A percentile compares a stretch with the other conserved stretches of the same genome.
Conservation (phyloP, 1,284 basidiomycete species). For the Ganoderma resinaceum region DNA sequence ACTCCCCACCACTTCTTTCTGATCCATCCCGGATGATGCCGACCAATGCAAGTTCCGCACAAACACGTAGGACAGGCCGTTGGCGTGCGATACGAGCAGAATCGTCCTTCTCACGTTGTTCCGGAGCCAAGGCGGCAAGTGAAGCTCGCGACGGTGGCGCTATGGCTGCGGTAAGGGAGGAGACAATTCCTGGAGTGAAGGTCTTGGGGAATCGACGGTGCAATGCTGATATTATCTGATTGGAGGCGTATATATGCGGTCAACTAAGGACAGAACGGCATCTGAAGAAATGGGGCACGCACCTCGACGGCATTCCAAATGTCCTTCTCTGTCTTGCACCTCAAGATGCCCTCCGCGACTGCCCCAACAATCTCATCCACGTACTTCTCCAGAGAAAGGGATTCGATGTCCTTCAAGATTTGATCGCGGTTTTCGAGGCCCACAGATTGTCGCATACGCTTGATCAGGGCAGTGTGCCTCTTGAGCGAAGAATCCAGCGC, state of each 20-base stretch:
- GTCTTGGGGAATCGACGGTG: conserved; percentile 86
- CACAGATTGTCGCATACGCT: conserved; percentile 85
- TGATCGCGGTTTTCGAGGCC: conserved; percentile 83
- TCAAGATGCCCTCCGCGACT: conserved; percentile 82
- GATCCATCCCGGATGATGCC: conserved; percentile 78
- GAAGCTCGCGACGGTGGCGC: conserved; percentile 66
- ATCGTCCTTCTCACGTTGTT: conserved; percentile 96
- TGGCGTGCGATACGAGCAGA: conserved; percentile 81
- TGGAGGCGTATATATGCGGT: conserved; percentile 27
- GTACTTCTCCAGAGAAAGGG: conserved; percentile 94
- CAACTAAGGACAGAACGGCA: conserved; percentile 8
- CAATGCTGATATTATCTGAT: conserved; percentile 78
- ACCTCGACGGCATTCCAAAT: conserved; percentile 94
- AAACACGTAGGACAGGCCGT: conserved; percentile 85
- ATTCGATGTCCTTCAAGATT: conserved; percentile 90
- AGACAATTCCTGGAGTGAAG: conserved; percentile 80
- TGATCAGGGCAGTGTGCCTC: conserved; percentile 92
- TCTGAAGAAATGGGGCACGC: conserved; percentile 34
- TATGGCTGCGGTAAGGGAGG: conserved; percentile 71
- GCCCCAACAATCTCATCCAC: conserved; percentile 94
- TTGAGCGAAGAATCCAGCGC: conserved; percentile 90
- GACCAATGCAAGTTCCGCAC: conserved; percentile 90
- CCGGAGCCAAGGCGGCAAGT: conserved; percentile 66
- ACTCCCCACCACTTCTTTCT: conserved; percentile 79
- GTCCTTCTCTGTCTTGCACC: conserved; percentile 91